Base-by-base conservation (phyloP, 805 yeast genomes). In the Martiniozyma abietophila region DNA sequence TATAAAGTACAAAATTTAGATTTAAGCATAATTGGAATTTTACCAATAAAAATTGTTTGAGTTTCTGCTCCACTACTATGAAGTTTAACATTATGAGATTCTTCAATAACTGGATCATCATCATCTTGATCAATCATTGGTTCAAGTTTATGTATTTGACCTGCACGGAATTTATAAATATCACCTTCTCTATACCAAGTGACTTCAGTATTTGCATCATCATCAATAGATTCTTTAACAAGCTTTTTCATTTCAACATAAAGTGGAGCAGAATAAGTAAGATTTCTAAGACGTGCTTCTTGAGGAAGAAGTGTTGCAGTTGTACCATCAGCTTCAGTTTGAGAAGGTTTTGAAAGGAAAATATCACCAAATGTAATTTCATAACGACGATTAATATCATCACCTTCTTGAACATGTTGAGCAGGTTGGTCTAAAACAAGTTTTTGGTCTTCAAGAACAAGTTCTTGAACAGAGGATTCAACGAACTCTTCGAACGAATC, bases 321-420 rank as follows among this genome's bases (percentile, higher is more conserved):
- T n/a, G 95, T 86, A 65, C 99, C 99, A 64, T 92, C 99, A 12
- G 97, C 95, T 65, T 92, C 99, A 15, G 97, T 94, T 74, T 92
- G 95, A 31, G 95, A 85, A 29, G 99, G 99, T 51, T 88, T 82
- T 18, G 97, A 86, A 47, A 92, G 76, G 61, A 82, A 92, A 51
- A 94, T 92, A 58, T 89, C 94, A 45, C 98, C 99, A 62, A 92
- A 92, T n/a, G 88, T 77, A 55, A 92, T 92, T 61, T 89, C 96
- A 52, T 86, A 94, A 46, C 96, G 75, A 62, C 86, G 80, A 60
- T 83, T 86, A 48, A 84, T 75, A 55, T 85, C 81, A 57, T 92
- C 98, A 38, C 75, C 72, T 48, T 88, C 95, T 24, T 88, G 76
- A 3, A 94, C 79, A 55, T 92, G 97, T 61, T 94, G 98, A 10